Evolutionary conservation across 1,284 basidiomycete species (phyloP).

Genomic region (Melampsora americana): DNA sequence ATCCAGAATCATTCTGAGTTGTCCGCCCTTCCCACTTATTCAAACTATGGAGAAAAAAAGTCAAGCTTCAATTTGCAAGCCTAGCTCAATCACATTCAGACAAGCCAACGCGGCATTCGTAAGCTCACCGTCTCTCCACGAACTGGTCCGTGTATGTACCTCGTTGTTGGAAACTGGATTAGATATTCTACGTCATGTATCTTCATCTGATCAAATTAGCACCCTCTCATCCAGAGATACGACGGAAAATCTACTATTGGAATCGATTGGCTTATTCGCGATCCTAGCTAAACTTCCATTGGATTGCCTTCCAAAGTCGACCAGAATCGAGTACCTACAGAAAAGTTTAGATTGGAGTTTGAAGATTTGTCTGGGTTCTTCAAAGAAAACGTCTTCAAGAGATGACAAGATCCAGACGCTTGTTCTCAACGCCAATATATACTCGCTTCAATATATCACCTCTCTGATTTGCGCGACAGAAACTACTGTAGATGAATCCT

Average conservation of each 20-base stretch:
- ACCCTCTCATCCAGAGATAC: neutral
- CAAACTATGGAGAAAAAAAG: neutral
- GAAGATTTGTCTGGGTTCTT: neutral
- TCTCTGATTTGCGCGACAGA: neutral
- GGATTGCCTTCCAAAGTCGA: neutral
- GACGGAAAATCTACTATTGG: neutral
- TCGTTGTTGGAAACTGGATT: neutral
- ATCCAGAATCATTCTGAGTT: slow-evolving; percentile 9
- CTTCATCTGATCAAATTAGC: neutral
- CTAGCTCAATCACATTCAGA: neutral
- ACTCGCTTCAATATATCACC: neutral
- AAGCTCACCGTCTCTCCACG: neutral
- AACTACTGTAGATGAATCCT: neutral
- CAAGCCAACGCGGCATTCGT: neutral
- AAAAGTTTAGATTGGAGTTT: neutral
- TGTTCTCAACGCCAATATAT: neutral
- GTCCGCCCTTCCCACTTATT: neutral
- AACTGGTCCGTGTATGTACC: neutral
- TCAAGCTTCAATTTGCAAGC: neutral
- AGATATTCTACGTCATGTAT: neutral
- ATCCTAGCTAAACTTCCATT: neutral
- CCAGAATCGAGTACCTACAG: neutral
- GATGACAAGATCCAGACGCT: neutral
- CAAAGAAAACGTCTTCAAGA: neutral
- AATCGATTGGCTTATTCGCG: neutral